Conservation (phyloP, 2,329 filamentous ascomycete genomes). For the Calonectria fujianensis region DNA sequence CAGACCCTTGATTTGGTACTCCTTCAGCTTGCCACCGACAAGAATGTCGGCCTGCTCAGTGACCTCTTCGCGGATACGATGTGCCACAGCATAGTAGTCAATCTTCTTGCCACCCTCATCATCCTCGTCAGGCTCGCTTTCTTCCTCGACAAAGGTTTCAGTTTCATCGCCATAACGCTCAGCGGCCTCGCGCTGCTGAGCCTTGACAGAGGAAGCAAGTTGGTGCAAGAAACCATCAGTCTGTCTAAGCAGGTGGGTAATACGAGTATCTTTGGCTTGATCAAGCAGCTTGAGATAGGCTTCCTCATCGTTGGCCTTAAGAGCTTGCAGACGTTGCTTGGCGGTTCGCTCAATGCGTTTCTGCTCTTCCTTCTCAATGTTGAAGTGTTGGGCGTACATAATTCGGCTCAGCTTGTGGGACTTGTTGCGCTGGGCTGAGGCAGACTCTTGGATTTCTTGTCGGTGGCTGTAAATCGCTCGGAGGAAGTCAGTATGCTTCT, state of each 20-base stretch:
- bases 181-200: slow-evolving; percentile 89
- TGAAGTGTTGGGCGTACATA: slow-evolving; percentile 93
- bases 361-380: slow-evolving; percentile 99
- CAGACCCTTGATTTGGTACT: slow-evolving; percentile 98
- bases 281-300: slow-evolving; percentile 98
- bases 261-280: slow-evolving; percentile 99
- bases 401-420: slow-evolving; percentile 90
- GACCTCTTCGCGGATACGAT: slow-evolving; percentile 95
- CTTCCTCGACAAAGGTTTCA: slow-evolving; percentile 74
- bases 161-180: slow-evolving; percentile 84
- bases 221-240: slow-evolving; percentile 98
- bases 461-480: slow-evolving; percentile 90
- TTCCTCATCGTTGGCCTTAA: slow-evolving; percentile 99
- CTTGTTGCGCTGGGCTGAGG: slow-evolving; percentile 81
- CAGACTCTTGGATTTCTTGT: slow-evolving; percentile 83
- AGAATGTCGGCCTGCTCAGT: slow-evolving; percentile 88
- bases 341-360: slow-evolving; percentile 98
- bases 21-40: slow-evolving; percentile 94
- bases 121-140: slow-evolving; percentile 80
- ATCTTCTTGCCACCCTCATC: slow-evolving; percentile 87
- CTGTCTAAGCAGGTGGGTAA: slow-evolving; percentile 96
- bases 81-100: slow-evolving; percentile 98
- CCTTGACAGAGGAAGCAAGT: slow-evolving; percentile 94
- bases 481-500: slow-evolving; percentile 95
- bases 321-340: slow-evolving; percentile 98